A percentile compares a stretch with the other conserved stretches of the same genome.
phyloP scores from a whole-genome alignment of 352 stramenopile species.

The Pythium scleroteichum region DNA sequence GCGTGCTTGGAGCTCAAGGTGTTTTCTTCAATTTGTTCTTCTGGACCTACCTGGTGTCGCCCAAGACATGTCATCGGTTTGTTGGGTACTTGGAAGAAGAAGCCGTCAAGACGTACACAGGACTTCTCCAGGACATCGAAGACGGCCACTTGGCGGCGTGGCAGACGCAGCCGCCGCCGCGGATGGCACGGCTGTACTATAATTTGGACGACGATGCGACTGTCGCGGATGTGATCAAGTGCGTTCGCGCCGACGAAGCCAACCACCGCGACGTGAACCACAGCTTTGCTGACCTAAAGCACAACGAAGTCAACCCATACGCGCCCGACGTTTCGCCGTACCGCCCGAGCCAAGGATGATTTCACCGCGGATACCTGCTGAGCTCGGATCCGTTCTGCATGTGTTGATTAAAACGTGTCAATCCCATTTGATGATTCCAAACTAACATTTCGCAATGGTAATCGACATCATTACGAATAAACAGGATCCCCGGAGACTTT shows the following conservation, averaged over 20 bases:
- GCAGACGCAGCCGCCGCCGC: constrained; percentile 60
- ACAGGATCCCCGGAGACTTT: no score
- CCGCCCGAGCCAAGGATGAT: constrained; percentile 41
- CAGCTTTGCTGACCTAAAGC: constrained; percentile 57
- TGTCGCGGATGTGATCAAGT: constrained; percentile 84
- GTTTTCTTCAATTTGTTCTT: constrained; percentile 88
- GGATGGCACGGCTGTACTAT: constrained; percentile 89
- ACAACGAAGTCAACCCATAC: constrained; percentile 36
- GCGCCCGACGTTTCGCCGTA: constrained; percentile 1
- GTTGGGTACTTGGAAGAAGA: constrained; percentile 94
- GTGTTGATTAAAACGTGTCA: no score
- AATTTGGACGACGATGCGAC: constrained; percentile 71
- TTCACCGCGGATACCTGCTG: neutral
- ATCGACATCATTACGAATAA: no score
- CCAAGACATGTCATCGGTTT: constrained; percentile 88
- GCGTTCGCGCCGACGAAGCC: constrained; percentile 85
- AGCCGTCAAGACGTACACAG: constrained; percentile 91
- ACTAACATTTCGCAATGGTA: no score
- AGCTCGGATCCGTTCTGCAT: no score
- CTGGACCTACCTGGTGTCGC: constrained; percentile 86
- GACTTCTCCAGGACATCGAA: constrained; percentile 85
- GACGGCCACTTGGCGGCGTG: constrained; percentile 49
- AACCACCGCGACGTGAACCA: constrained; percentile 91
- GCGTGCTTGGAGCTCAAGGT: constrained; percentile 80
- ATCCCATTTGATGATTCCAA: no score